phyloP scores from a whole-genome alignment of 169 alveolate genomes.

The Cystoisospora suis region DNA sequence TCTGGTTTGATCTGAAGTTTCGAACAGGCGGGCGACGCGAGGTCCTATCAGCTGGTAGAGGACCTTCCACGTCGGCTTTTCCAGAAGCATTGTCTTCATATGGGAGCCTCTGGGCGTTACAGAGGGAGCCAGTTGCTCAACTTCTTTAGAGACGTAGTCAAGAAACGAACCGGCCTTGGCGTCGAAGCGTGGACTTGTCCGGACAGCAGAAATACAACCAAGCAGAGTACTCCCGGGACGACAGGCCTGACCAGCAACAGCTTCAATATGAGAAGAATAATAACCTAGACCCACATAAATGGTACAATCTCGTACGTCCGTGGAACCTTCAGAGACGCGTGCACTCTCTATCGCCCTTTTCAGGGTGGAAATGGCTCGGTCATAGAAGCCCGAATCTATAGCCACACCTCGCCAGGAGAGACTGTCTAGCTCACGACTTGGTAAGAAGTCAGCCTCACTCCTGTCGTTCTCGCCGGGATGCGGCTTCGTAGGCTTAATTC shows the following conservation, averaged over 20 bases:
- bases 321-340: neutral
- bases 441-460: neutral
- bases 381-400: neutral
- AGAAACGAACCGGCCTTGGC: too few relatives aligned
- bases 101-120: neutral
- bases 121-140: neutral
- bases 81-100: conserved; percentile 21
- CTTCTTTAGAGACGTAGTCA: neutral
- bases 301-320: conserved; percentile 12
- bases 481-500: neutral
- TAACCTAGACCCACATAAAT: neutral
- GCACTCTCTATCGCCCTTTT: neutral
- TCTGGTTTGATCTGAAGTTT: neutral
- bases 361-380: neutral
- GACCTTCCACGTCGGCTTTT: conserved; percentile 20
- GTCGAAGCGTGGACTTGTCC: neutral
- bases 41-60: conserved; percentile 35
- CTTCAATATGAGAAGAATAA: neutral
- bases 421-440: neutral
- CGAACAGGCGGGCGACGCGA: conserved; percentile 1
- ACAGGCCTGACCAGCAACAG: conserved; percentile 21
- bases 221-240: conserved; percentile 12
- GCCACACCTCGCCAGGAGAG: conserved; percentile 43
- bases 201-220: neutral
- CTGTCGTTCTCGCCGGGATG: neutral